A percentile compares a stretch with the other conserved stretches of the same genome.
phyloP scores from a whole-genome alignment of 2,329 filamentous ascomycete species.

The Fusarium irregulare region DNA sequence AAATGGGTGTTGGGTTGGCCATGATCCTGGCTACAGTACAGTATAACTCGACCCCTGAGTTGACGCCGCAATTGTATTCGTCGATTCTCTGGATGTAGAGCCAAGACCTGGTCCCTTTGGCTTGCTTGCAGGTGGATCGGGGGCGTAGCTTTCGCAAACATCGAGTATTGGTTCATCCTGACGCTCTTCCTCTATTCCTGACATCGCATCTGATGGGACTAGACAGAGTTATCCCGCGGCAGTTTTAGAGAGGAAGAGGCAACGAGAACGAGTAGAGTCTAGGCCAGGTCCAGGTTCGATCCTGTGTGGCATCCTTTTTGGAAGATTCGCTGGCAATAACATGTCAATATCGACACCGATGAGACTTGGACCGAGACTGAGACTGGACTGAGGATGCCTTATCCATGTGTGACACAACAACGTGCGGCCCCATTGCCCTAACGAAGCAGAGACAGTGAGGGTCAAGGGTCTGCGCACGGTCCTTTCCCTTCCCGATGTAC shows the following conservation, averaged over 20 bases:
- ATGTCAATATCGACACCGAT: slow-evolving; percentile 7
- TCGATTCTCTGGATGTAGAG: slow-evolving; percentile 19
- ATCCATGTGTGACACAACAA: slow-evolving; percentile 42
- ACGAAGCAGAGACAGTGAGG: slow-evolving; percentile 41
- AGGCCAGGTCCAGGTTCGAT: slow-evolving; percentile 1
- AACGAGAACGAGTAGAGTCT: slow-evolving; percentile 6
- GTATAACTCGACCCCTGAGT: slow-evolving; percentile 21
- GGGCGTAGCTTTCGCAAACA: slow-evolving; percentile 37
- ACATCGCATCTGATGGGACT: slow-evolving; percentile 33
- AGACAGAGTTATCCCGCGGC: slow-evolving; percentile 7
- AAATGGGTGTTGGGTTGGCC: slow-evolving; percentile 38
- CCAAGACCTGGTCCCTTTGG: slow-evolving; percentile 41
- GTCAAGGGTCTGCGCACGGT: slow-evolving; percentile 39
- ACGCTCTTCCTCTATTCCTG: slow-evolving; percentile 11
- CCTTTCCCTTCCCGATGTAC: slow-evolving; percentile 6
- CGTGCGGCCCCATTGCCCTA: slow-evolving; percentile 45
- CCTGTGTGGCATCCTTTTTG: slow-evolving; percentile 22
- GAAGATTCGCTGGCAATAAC: slow-evolving; percentile 8
- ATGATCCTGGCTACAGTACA: slow-evolving; percentile 31
- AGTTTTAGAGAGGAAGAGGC: slow-evolving; percentile 8
- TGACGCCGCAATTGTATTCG: slow-evolving; percentile 36
- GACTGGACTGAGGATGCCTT: slow-evolving; percentile 18
- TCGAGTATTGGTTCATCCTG: slow-evolving; percentile 12
- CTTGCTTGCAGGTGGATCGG: slow-evolving; percentile 44
- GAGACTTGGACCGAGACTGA: slow-evolving; percentile 12